Conservation (phyloP, 768 basidiomycete genomes). For the Mycena alexandri region DNA sequence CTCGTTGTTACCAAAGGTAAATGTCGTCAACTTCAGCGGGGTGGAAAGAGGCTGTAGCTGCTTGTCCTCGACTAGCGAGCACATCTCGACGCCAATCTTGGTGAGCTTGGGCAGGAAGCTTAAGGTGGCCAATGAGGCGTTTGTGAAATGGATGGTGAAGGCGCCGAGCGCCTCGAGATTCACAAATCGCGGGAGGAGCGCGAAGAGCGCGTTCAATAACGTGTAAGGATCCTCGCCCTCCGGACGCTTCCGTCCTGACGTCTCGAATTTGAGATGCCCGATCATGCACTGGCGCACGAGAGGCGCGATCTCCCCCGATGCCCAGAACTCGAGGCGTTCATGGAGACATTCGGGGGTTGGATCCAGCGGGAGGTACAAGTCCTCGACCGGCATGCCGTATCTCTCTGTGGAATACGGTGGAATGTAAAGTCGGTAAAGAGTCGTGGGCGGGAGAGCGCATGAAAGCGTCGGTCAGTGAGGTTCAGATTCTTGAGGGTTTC, state of each 20-base stretch:
- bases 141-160: slow-evolving; percentile 11
- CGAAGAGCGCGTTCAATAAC: slow-evolving; percentile 1
- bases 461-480: slow-evolving; percentile 6
- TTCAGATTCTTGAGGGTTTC: slow-evolving; percentile 11
- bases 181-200: slow-evolving; percentile 7
- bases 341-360: neutral
- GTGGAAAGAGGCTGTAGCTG: neutral
- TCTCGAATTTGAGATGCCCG: neutral
- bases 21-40: slow-evolving; percentile 8
- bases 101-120: slow-evolving; percentile 1
- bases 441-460: slow-evolving; percentile 1
- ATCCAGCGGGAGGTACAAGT: neutral
- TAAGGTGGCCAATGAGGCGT: neutral
- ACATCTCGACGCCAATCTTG: neutral
- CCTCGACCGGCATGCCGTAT: neutral
- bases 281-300: neutral
- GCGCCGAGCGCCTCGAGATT: slow-evolving; percentile 1
- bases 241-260: neutral
- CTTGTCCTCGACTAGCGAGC: neutral
- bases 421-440: slow-evolving; percentile 8
- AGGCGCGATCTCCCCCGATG: slow-evolving; percentile 12
- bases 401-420: neutral
- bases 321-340: slow-evolving; percentile 16
- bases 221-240: slow-evolving; percentile 9
- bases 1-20: neutral